Percentiles rank a stretch among this genome's conserved stretches.
These are phyloP conservation scores for Geosmithia flava DNA, from an alignment of 2,329 filamentous ascomycete genomes.

Conservation along the genomic window DNA sequence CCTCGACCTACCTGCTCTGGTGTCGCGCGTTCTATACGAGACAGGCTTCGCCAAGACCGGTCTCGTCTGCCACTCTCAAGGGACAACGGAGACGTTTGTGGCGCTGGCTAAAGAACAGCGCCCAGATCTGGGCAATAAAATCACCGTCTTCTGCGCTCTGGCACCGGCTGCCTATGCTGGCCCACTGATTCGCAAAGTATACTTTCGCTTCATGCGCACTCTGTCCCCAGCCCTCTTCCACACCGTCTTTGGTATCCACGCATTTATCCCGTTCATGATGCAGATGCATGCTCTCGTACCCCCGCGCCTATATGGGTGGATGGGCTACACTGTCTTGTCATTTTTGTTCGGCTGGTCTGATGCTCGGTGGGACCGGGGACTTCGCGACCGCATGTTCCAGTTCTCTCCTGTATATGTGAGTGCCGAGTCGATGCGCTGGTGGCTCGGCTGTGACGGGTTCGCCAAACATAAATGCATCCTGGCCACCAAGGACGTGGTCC, in stretches of 20 bases:
- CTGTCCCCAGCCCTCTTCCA: conserved; percentile 69
- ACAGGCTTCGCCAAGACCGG: conserved; percentile 77
- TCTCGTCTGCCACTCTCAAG: conserved; percentile 79
- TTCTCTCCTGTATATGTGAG: conserved; percentile 87
- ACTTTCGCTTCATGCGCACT: conserved; percentile 82
- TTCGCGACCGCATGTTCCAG: conserved; percentile 77
- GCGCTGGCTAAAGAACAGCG: conserved; percentile 83
- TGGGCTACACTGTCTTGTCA: conserved; percentile 82
- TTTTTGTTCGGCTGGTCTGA: conserved; percentile 88
- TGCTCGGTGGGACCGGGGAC: conserved; percentile 65
- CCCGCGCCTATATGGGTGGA: conserved; percentile 57
- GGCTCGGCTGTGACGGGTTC: conserved; percentile 82
- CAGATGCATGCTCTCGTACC: conserved; percentile 59
- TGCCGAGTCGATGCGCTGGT: conserved; percentile 88
- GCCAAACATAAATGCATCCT: conserved; percentile 71
- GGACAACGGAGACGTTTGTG: conserved; percentile 79
- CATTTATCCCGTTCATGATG: conserved; percentile 93
- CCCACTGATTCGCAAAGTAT: conserved; percentile 71
- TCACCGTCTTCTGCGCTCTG: conserved; percentile 83
- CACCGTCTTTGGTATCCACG: conserved; percentile 78
- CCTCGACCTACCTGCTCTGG: conserved; percentile 72
- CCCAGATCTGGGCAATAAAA: conserved; percentile 68
- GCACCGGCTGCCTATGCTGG: conserved; percentile 87
- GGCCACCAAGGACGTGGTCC: conserved; percentile 58
- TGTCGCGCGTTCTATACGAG: conserved; percentile 66